Base-by-base conservation (phyloP, 2,329 filamentous ascomycete species). In the Atkinsonella texensis region DNA sequence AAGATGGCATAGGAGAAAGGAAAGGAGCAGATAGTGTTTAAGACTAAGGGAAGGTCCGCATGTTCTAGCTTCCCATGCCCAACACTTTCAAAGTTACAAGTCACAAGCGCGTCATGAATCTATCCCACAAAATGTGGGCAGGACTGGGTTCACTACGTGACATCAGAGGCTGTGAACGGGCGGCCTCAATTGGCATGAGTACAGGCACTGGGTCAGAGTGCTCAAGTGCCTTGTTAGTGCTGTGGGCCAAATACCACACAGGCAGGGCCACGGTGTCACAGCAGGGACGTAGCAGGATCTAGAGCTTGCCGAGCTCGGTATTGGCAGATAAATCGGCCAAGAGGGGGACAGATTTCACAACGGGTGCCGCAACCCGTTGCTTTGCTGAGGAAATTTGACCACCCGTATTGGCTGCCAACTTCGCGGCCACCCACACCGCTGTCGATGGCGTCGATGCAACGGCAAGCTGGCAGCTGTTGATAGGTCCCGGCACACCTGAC, bases 141-240 rank as follows among this genome's bases (percentile, higher is more conserved):
- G 35, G 20, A 13, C 11, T 17, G 39, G 33, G 23, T 2, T 17
- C 39, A 17, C 8, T 39, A 53, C 48, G 64, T 66, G 64, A 67
- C 65, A 67, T 67, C 64, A 66, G 64, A 59, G 65, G 64, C 65
- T 65, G 60, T 50, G 62, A 62, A 39, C 20, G 18, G 33, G 11
- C 20, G 31, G 32, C 41, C 7, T 20, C 13, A 31, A 18, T 48
- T 20, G 35, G 7, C 5, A 13, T 4, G 1, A 28, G 28, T 28
- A n/a, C 17, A 20, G 45, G 9, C 13, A n/a, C 10, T 18, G 13
- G 28, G 2, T 15, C 32, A 35, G 15, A 3, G 32, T 31, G 43
- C 7, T 28, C 43, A 38, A 38, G 35, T 39, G 45, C 9, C 33
- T 15, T 31, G 13, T 28, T 49, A 17, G 18, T 17, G 43, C 13